These are phyloP conservation scores for Aspergillus phoenicis DNA, from an alignment of 2,329 filamentous ascomycete genomes.

Conservation along the genomic window DNA sequence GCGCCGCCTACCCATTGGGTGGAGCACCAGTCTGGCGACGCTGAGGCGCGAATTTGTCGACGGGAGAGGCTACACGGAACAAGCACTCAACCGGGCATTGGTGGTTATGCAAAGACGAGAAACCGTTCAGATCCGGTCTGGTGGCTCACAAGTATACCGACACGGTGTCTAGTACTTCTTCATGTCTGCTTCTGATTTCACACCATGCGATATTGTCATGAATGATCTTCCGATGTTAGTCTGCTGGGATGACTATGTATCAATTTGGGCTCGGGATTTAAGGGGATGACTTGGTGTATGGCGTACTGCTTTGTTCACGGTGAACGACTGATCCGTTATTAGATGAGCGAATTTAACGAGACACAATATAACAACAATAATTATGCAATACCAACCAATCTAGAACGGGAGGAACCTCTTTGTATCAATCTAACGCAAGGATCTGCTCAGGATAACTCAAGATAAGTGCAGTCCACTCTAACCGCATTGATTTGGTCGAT, in stretches of 20 bases:
- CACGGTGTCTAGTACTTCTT: conserved; percentile 42
- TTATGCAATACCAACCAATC: not conserved
- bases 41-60: conserved; percentile 89
- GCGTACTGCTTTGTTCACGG: conserved; percentile 15
- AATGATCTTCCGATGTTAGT: conserved; percentile 12
- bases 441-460: not conserved
- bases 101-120: conserved; percentile 85
- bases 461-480: not conserved
- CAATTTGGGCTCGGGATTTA: conserved; percentile 21
- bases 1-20: conserved; percentile 86
- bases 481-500: not conserved
- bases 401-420: not conserved
- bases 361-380: conserved; percentile 9
- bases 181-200: conserved; percentile 9
- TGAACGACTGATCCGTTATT: conserved; percentile 1
- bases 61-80: conserved; percentile 84
- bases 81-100: conserved; percentile 79
- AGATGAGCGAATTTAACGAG: conserved; percentile 8
- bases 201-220: conserved; percentile 15
- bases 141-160: conserved; percentile 53
- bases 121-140: conserved; percentile 59
- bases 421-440: not conserved
- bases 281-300: conserved; percentile 22
- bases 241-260: conserved; percentile 14
- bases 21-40: conserved; percentile 87